Evolutionary conservation across 2,329 filamentous ascomycete genomes (phyloP), one percentile per base, ranked within the genome.

Genomic region (Colletotrichum horii): DNA sequence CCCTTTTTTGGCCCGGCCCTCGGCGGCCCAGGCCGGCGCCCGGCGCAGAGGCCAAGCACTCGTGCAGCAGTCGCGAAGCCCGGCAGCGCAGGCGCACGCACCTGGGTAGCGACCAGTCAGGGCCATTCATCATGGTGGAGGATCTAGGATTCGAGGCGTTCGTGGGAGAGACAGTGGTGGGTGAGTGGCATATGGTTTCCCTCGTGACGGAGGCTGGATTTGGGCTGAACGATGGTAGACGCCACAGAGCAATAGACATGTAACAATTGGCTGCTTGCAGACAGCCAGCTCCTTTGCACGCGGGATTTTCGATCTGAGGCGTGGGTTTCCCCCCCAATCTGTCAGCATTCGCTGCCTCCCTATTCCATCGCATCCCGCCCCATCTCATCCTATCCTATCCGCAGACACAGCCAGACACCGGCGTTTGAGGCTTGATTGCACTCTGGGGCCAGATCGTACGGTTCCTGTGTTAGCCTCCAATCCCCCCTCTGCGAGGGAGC

Each of bases 391-490:
- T n/a, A 48, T 48, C 43, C 43, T 52, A 22, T 15, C n/a, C 26
- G 32, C 24, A 32, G 48, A 62, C 61, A 38, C 8, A 36, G 58
- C 38, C 19, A 14, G 32, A 58, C 43, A 36, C 72, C 68, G 55
- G 68, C 61, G 68, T 71, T 62, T 75, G 38, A 66, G 68, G 62
- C 68, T 56, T 66, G 68, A 43, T 61, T 71, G n/a, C 66, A 14
- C 52, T 52, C 30, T 32, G 36, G 36, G 36, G 52, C 19, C 55
- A 52, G 19, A 58, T 69, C 43, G 64, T 74, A 58, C 38, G 52
- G 24, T 75, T 58, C 58, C 36, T 16, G 32, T 28, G 26, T 7
- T 43, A 32, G 55, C 8, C 22, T 58, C 43, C 28, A 30, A 32
- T 26, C 67, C 56, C 55, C 61, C 68, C 48, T 61, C 36, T 26